Conservation (phyloP, 805 yeast species). For the Suhomyces emberorum region DNA sequence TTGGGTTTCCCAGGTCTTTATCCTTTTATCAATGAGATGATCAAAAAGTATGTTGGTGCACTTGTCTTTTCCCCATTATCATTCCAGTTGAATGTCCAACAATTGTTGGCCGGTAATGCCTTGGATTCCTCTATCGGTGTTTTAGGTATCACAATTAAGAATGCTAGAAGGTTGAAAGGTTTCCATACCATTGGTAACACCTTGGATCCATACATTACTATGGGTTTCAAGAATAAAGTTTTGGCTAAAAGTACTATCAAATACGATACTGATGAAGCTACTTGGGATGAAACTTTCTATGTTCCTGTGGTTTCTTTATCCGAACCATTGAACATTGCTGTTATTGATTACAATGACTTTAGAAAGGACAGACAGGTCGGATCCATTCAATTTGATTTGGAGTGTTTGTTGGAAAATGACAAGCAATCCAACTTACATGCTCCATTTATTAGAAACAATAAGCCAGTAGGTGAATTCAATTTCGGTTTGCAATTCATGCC, state of each 20-base stretch:
- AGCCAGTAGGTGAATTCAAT: slow-evolving; percentile 69
- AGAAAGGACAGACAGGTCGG: slow-evolving; percentile 83
- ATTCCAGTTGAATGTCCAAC: slow-evolving; percentile 89
- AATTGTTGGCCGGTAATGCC: slow-evolving; percentile 79
- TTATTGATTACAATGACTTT: slow-evolving; percentile 74
- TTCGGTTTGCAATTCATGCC: slow-evolving; percentile 78
- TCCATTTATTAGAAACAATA: slow-evolving; percentile 74
- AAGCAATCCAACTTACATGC: slow-evolving; percentile 48
- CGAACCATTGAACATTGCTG: slow-evolving; percentile 73
- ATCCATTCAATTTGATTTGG: slow-evolving; percentile 68
- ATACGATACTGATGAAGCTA: slow-evolving; percentile 65
- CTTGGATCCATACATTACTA: slow-evolving; percentile 82
- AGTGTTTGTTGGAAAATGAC: slow-evolving; percentile 53
- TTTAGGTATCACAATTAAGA: slow-evolving; percentile 61
- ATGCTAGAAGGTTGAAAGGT: slow-evolving; percentile 67
- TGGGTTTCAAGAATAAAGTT: slow-evolving; percentile 57
- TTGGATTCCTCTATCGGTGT: slow-evolving; percentile 84
- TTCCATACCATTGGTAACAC: slow-evolving; percentile 72
- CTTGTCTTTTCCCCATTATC: slow-evolving; percentile 86
- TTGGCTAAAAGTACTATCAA: slow-evolving; percentile 69
- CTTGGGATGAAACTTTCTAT: slow-evolving; percentile 78
- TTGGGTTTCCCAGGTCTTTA: slow-evolving; percentile 84
- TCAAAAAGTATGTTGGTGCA: slow-evolving; percentile 84
- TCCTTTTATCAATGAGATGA: slow-evolving; percentile 79
- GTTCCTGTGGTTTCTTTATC: slow-evolving; percentile 70